Evolutionary conservation across 805 yeast species (phyloP), one percentile per base, ranked within the genome.

Genomic region (Metschnikowia noctiluminum): DNA sequence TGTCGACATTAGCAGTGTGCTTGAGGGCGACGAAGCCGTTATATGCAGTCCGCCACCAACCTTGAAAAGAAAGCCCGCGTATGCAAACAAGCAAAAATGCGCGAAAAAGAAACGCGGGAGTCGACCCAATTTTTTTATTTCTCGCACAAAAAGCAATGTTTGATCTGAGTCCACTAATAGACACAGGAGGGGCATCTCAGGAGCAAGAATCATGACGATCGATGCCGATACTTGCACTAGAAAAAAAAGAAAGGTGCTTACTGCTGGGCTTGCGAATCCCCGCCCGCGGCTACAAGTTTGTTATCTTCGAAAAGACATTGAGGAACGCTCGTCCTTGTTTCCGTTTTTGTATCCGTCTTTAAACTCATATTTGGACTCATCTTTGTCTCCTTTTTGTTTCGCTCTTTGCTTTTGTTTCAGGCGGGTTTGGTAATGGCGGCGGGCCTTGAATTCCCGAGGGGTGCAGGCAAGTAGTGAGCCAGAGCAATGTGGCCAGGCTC

Each of bases 101-200:
- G 32, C 14, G 38, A 41, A 41, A 41, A 41, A 41, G 44, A 41
- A 41, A 41, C 27, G 32, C 7, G 38, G 30, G 13, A 15, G 11
- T 37, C 21, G n/a, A 16, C 28, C 37, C 32, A 39, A 28, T 28
- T 7, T 13, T 13, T 30, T 30, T 12, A 12, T 28, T 7, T 13
- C 4, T 30, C 13, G 12, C 12, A 30, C 21, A 31, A 35, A 21
- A 34, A 41, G 44, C 30, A 41, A 41, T 21, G 38, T 38, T 13
- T 30, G 32, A 30, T 30, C 32, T 30, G 13, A 30, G 32, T 30
- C 32, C 13, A 30, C 10, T 10, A 30, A 10, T 10, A 12, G 32
- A 12, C 10, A 30, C 12, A 30, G 10, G 32, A 30, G 32, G 32
- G 32, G 32, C 32, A 10, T 12, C 10, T 30, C 12, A 12, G 32